A percentile compares a stretch with the other conserved stretches of the same genome.
Conservation (phyloP, 306 rosid genomes). For the Begonia masoniana region DNA sequence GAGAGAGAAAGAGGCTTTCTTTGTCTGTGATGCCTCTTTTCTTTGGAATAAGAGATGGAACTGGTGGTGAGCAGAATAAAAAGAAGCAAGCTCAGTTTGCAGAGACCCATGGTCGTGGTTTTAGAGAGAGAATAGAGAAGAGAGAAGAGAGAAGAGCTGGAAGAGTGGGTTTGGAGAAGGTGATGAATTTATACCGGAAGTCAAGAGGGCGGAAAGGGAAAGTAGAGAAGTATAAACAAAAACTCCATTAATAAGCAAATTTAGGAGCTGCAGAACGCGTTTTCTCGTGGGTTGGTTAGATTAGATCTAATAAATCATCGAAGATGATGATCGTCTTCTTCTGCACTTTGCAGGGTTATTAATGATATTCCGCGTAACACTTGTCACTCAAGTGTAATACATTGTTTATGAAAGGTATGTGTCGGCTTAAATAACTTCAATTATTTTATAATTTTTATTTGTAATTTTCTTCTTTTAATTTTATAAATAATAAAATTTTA, state of each 20-base stretch:
- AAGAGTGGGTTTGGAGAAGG: neutral
- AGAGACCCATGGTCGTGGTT: slow-evolving; percentile 21
- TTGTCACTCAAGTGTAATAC: too few species aligned
- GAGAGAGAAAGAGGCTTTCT: slow-evolving; percentile 27
- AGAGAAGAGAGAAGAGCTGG: neutral
- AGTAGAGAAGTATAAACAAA: neutral
- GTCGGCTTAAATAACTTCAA: too few species aligned
- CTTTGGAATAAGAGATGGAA: slow-evolving; percentile 6
- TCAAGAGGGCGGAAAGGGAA: neutral
- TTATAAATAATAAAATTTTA: too few species aligned
- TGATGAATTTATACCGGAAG: neutral
- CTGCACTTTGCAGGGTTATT: too few species aligned
- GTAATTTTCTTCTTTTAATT: too few species aligned
- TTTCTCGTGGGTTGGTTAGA: too few species aligned
- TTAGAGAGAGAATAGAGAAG: neutral
- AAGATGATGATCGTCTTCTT: too few species aligned
- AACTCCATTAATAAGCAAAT: neutral
- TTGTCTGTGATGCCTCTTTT: neutral
- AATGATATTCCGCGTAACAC: too few species aligned
- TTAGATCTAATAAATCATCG: too few species aligned
- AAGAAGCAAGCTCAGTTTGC: slow-evolving; percentile 4
- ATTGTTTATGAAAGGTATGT: too few species aligned
- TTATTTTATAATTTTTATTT: too few species aligned
- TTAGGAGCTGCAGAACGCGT: too few species aligned
- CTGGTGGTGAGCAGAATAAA: slow-evolving; percentile 9